Evolutionary conservation across 306 rosid species (phyloP).

Genomic region (Trichosanthes cucumerina): DNA sequence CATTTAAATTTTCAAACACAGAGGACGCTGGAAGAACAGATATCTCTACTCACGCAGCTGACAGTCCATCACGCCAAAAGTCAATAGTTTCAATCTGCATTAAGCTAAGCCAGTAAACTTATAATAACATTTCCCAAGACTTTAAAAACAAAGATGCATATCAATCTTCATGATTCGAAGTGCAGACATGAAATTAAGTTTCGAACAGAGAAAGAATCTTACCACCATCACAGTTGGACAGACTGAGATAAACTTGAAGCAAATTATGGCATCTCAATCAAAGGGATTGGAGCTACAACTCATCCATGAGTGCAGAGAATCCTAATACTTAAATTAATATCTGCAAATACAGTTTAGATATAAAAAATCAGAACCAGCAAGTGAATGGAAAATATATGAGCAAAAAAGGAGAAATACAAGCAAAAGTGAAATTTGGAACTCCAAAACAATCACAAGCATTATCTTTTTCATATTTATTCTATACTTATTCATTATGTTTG

Average conservation of each 20-base stretch:
- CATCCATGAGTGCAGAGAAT: neutral
- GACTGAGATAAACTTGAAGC: neutral
- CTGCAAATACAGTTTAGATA: neutral
- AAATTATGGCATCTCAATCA: neutral
- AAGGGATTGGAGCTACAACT: neutral
- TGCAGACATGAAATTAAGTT: neutral
- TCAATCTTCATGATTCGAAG: neutral
- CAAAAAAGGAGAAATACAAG: neutral
- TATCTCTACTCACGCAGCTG: neutral
- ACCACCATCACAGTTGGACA: neutral
- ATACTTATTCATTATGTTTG: neutral
- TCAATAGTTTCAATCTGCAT: constrained; percentile 1
- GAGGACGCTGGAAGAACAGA: neutral
- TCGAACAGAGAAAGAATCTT: neutral
- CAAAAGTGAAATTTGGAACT: neutral
- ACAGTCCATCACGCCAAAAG: neutral
- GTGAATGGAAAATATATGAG: neutral
- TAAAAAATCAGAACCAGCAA: neutral
- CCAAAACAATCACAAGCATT: neutral
- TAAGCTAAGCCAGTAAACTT: neutral
- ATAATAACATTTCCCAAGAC: neutral
- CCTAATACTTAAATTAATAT: neutral
- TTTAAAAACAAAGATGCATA: neutral
- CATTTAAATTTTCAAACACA: constrained; percentile 10
- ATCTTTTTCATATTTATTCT: neutral